phyloP scores from a whole-genome alignment of 371 early-diverging fungal genomes.

The Apophysomyces sp. region DNA sequence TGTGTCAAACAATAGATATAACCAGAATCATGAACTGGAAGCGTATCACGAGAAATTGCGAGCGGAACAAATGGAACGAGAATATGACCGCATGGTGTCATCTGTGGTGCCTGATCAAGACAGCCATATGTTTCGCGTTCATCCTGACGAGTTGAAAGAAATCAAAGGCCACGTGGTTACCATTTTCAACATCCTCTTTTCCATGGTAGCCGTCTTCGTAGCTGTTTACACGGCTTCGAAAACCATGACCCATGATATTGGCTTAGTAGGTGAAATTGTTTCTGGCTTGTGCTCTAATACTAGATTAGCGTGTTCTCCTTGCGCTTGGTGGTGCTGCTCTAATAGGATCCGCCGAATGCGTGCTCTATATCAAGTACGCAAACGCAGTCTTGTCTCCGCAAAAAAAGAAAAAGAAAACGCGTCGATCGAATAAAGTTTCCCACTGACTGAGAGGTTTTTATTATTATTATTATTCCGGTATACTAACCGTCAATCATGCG shows the following conservation, averaged over 20 bases:
- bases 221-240: conserved; percentile 57
- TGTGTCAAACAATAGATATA: neutral
- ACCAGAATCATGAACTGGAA: conserved; percentile 32
- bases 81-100: conserved; percentile 35
- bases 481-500: neutral
- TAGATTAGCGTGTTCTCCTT: conserved; percentile 51
- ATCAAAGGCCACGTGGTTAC: conserved; percentile 52
- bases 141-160: conserved; percentile 48
- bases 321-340: conserved; percentile 50
- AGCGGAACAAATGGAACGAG: conserved; percentile 27
- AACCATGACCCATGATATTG: conserved; percentile 54
- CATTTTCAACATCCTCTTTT: conserved; percentile 63
- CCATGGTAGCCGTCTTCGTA: conserved; percentile 62
- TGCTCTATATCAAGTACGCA: conserved; percentile 42
- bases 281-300: neutral
- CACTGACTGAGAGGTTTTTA: neutral
- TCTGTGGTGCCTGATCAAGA: conserved; percentile 34
- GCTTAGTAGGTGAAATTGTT: conserved; percentile 45
- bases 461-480: neutral
- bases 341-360: conserved; percentile 57
- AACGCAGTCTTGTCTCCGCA: conserved; percentile 14
- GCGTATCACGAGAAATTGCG: conserved; percentile 32
- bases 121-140: conserved; percentile 25
- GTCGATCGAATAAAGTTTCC: neutral
- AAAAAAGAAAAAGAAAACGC: conserved; percentile 19